Conservation (phyloP, 2,329 filamentous ascomycete species). For the Trichoderma oligosporum region DNA sequence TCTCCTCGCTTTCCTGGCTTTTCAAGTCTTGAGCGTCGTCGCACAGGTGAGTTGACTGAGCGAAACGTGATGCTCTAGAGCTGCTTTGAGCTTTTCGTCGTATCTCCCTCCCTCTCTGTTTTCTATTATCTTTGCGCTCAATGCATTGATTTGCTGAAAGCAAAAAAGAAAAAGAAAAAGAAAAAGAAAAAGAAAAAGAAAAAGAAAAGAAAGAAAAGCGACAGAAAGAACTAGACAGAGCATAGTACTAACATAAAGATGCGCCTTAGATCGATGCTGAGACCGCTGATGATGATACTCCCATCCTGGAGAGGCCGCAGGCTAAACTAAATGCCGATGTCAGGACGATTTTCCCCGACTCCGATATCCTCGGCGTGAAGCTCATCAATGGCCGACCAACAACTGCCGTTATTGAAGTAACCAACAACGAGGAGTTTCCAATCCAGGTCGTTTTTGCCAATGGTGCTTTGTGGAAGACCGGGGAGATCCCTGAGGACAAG, state of each 20-base stretch:
- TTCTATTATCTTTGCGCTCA: no score
- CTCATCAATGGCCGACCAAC: slow-evolving; percentile 89
- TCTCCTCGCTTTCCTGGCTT: slow-evolving; percentile 66
- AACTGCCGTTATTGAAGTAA: slow-evolving; percentile 74
- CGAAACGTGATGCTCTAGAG: neutral
- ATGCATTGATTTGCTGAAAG: no score
- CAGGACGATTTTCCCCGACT: slow-evolving; percentile 59
- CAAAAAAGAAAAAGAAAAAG: no score
- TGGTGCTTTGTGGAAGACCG: slow-evolving; percentile 64
- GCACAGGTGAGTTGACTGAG: slow-evolving; percentile 56
- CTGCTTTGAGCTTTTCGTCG: no score
- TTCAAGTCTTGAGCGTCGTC: slow-evolving; percentile 62
- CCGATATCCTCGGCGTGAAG: slow-evolving; percentile 91
- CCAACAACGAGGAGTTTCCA: slow-evolving; percentile 75
- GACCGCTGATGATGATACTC: neutral
- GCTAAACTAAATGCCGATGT: slow-evolving; percentile 57
- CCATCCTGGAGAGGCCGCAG: slow-evolving; percentile 13
- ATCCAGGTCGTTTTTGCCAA: slow-evolving; percentile 73
- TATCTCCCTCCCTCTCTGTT: no score
- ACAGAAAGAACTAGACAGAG: no score
- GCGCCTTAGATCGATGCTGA: neutral
- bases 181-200: no score
- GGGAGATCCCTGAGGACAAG: slow-evolving; percentile 44
- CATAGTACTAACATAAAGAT: neutral
- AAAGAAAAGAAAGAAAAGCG: neutral